These are phyloP conservation scores for Isabelozyma rhagii DNA, from an alignment of 805 yeast species.

Conservation along the genomic window DNA sequence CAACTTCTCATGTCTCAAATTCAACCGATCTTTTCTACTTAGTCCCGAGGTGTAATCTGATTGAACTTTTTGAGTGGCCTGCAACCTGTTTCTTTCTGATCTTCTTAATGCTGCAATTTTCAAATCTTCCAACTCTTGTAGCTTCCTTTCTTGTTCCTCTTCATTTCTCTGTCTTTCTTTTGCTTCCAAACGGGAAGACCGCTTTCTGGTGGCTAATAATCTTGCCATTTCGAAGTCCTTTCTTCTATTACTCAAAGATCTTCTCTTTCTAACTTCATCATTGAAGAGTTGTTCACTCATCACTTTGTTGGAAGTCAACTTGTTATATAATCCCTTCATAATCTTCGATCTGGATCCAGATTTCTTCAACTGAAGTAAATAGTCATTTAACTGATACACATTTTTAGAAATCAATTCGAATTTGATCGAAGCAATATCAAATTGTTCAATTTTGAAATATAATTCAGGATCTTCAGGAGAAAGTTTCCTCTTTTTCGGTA, in stretches of 20 bases:
- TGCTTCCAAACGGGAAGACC: constrained; percentile 72
- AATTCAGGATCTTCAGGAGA: constrained; percentile 32
- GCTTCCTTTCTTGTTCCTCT: constrained; percentile 48
- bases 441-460: constrained; percentile 20
- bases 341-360: constrained; percentile 33
- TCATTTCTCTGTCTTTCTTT: constrained; percentile 50
- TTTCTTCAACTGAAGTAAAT: constrained; percentile 23
- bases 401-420: constrained; percentile 30
- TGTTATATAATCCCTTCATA: constrained; percentile 15
- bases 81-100: constrained; percentile 39
- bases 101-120: constrained; percentile 41
- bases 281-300: constrained; percentile 20
- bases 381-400: constrained; percentile 25
- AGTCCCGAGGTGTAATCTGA: constrained; percentile 20
- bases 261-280: constrained; percentile 53
- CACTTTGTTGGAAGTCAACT: constrained; percentile 9
- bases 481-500: constrained; percentile 34
- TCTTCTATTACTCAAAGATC: constrained; percentile 50
- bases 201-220: constrained; percentile 63
- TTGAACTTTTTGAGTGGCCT: constrained; percentile 21
- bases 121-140: constrained; percentile 44
- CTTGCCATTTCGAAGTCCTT: constrained; percentile 64
- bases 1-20: constrained; percentile 17
- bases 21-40: constrained; percentile 31
- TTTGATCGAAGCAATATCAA: constrained; percentile 25